Percentiles rank a stretch among this genome's conserved stretches.
phyloP scores from a whole-genome alignment of 129 eudicot species.

The Flaveria brownii region DNA sequence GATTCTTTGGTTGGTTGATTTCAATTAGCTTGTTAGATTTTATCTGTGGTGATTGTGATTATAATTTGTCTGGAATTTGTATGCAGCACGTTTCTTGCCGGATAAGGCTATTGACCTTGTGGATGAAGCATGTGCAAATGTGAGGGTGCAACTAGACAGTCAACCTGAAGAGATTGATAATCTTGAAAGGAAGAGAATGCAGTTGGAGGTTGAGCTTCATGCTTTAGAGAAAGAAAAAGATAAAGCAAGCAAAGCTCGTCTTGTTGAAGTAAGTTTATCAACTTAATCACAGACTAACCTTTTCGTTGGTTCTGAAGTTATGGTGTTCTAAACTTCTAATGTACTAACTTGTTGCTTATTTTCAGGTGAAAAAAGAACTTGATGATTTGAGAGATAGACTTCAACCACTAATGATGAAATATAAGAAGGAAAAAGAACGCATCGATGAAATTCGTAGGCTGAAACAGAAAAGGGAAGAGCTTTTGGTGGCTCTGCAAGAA shows the following conservation, averaged over 20 bases:
- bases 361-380: constrained; percentile 65
- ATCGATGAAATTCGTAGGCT: constrained; percentile 81
- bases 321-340: too few relatives aligned
- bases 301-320: not conserved
- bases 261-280: constrained; percentile 60
- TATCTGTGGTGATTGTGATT: not conserved
- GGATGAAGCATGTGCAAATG: constrained; percentile 97
- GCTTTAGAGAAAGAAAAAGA: constrained; percentile 98
- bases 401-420: constrained; percentile 85
- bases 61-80: not conserved
- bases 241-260: constrained; percentile 90
- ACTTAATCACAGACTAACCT: not conserved
- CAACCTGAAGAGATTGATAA: constrained; percentile 98
- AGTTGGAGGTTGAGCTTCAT: constrained; percentile 87
- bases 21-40: not conserved
- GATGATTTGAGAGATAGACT: constrained; percentile 82
- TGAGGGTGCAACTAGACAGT: constrained; percentile 92
- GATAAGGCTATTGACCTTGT: constrained; percentile 98
- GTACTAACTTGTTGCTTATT: not conserved
- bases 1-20: not conserved
- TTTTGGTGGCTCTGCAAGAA: constrained; percentile 60
- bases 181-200: constrained; percentile 86
- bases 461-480: constrained; percentile 80
- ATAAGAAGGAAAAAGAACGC: constrained; percentile 80
- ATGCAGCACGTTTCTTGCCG: constrained; percentile 74